Evolutionary conservation across 176 grass and related monocot species (phyloP).

Genomic region (Olyra latifolia): DNA sequence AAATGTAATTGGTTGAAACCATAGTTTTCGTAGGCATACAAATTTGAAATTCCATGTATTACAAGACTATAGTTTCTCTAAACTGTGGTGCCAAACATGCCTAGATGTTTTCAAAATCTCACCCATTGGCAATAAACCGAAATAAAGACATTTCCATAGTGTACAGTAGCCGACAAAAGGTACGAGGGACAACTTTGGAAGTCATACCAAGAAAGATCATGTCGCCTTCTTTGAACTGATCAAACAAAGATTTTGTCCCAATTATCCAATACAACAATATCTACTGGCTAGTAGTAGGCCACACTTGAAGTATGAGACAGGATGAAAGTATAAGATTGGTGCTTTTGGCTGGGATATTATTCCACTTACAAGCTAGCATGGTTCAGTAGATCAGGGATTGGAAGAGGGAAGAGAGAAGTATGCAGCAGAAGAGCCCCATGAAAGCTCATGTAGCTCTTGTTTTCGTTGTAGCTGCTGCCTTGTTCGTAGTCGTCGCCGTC

Average conservation of each 20-base stretch:
- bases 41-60: no score
- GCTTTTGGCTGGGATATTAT: not conserved
- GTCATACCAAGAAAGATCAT: slow-evolving; percentile 29
- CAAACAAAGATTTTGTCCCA: not conserved
- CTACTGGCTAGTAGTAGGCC: not conserved
- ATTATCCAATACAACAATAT: not conserved
- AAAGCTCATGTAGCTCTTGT: not conserved
- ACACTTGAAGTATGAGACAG: slow-evolving; percentile 10
- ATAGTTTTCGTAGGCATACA: no score
- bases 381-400: not conserved
- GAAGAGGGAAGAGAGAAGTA: no score
- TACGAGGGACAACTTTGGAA: slow-evolving; percentile 28
- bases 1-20: no score
- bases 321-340: not conserved
- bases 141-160: not conserved
- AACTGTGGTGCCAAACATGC: no score
- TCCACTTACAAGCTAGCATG: not conserved
- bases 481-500: slow-evolving; percentile 1
- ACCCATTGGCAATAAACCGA: slow-evolving; percentile 4
- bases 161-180: slow-evolving; percentile 8
- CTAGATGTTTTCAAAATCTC: not conserved
- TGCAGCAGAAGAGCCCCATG: slow-evolving; percentile 2
- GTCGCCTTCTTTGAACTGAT: slow-evolving; percentile 1
- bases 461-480: not conserved
- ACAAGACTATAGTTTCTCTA: no score